phyloP scores from a whole-genome alignment of 768 basidiomycete species.

The Lepiota venenata region DNA sequence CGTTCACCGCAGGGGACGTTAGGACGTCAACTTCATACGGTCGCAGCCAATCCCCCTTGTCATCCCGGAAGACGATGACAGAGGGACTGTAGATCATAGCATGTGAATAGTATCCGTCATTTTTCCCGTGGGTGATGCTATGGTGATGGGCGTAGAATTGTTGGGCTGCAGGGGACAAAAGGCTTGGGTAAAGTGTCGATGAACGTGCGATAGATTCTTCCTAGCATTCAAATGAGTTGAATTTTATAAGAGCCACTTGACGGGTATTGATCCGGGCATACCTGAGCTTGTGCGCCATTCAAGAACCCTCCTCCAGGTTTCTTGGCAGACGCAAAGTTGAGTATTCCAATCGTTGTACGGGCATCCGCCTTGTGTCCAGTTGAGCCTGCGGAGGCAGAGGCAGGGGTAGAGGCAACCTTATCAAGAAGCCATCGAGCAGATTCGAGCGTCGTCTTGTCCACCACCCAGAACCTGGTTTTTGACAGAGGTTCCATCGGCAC shows the following conservation, averaged over 20 bases:
- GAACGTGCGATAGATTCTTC: constrained; percentile 76
- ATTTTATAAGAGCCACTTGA: background rate
- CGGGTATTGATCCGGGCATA: constrained; percentile 4
- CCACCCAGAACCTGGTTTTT: constrained; percentile 29
- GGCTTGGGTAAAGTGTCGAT: constrained; percentile 60
- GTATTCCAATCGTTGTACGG: constrained; percentile 45
- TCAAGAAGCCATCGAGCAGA: constrained; percentile 34
- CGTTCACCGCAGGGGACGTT: constrained; percentile 70
- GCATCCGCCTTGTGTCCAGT: background rate
- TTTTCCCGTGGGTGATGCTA: constrained; percentile 28
- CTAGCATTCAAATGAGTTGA: constrained; percentile 29
- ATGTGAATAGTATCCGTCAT: constrained; percentile 61
- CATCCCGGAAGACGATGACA: constrained; percentile 55
- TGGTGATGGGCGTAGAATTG: constrained; percentile 57
- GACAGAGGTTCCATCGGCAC: background rate
- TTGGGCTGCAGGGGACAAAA: constrained; percentile 47
- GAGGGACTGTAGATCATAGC: constrained; percentile 69
- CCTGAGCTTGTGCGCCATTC: constrained; percentile 51
- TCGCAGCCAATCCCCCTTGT: constrained; percentile 49
- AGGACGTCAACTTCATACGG: constrained; percentile 61
- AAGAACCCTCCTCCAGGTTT: constrained; percentile 70
- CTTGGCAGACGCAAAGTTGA: constrained; percentile 71
- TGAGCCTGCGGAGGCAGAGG: background rate
- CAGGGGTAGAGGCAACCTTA: constrained; percentile 2
- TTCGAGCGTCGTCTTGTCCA: constrained; percentile 50